phyloP scores from a whole-genome alignment of 2,329 filamentous ascomycete genomes.

The Didymella glomerata region DNA sequence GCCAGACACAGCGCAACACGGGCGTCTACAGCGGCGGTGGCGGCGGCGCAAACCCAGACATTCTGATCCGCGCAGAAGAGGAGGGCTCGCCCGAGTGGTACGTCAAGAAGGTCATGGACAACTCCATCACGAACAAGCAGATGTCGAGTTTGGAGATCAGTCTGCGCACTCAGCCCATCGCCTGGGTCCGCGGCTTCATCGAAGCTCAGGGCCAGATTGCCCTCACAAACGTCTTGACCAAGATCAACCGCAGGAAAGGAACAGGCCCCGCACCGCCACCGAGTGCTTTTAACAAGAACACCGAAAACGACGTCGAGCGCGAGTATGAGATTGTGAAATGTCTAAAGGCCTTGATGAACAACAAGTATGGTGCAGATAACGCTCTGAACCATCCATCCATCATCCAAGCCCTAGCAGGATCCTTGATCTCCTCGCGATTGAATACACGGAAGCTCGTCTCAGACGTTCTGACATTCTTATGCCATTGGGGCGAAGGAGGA shows the following conservation, averaged over 20 bases:
- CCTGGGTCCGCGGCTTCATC: constrained; percentile 94
- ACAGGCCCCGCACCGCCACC: constrained; percentile 73
- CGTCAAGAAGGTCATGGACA: constrained; percentile 95
- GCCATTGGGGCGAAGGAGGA: constrained; percentile 88
- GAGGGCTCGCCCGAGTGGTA: constrained; percentile 99
- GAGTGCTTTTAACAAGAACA: constrained; percentile 58
- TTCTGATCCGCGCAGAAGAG: constrained; percentile 84
- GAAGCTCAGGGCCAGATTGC: constrained; percentile 98
- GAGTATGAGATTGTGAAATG: constrained; percentile 99
- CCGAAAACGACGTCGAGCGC: constrained; percentile 82
- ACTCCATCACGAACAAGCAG: constrained; percentile 89
- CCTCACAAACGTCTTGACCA: constrained; percentile 89
- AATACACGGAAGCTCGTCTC: constrained; percentile 94
- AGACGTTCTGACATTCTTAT: constrained; percentile 94
- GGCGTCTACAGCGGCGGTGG: constrained; percentile 55
- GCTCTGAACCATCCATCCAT: constrained; percentile 89
- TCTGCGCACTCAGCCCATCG: constrained; percentile 93
- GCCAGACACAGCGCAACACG: constrained; percentile 74
- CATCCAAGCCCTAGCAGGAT: constrained; percentile 84
- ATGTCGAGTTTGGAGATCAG: constrained; percentile 94
- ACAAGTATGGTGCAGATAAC: constrained; percentile 98
- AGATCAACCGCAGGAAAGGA: constrained; percentile 88
- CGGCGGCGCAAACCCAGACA: constrained; percentile 63
- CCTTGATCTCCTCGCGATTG: constrained; percentile 85
- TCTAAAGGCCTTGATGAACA: constrained; percentile 97